A percentile compares a stretch with the other conserved stretches of the same genome.
These are phyloP conservation scores for Pyricularia pennisetigena DNA, from an alignment of 2,329 filamentous ascomycete species.

Conservation along the genomic window DNA sequence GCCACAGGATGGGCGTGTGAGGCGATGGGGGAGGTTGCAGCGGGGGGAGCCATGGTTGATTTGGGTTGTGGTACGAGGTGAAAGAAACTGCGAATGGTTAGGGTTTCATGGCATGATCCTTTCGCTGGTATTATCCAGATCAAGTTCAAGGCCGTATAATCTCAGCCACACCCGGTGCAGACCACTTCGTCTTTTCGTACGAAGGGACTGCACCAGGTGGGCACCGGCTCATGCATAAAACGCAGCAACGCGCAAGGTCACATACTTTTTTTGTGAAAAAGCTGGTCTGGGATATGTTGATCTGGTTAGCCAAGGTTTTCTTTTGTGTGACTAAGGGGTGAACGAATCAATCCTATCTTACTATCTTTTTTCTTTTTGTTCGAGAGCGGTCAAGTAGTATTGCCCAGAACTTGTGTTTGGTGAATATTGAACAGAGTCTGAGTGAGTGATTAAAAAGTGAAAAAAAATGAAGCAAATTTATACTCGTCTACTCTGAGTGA, in stretches of 20 bases:
- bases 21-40: conserved; percentile 32
- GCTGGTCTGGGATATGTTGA: not conserved
- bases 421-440: not conserved
- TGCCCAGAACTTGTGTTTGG: not conserved
- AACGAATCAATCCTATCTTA: not conserved
- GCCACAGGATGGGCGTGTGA: conserved; percentile 15
- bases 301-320: not conserved
- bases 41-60: conserved; percentile 65
- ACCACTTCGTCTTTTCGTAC: not conserved
- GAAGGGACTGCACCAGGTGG: conserved; percentile 10
- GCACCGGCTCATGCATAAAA: conserved; percentile 25
- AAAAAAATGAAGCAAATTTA: not conserved
- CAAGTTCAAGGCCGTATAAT: conserved; percentile 28
- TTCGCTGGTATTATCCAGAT: conserved; percentile 54
- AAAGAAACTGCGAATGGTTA: not conserved
- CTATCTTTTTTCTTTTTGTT: not conserved
- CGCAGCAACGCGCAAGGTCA: conserved; percentile 8
- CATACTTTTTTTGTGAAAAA: not conserved
- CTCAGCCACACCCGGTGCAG: conserved; percentile 20
- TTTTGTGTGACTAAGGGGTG: not conserved
- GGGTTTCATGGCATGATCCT: conserved; percentile 75
- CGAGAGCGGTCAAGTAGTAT: not conserved
- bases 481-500: not conserved
- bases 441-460: not conserved
- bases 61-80: not conserved